Base-by-base conservation (phyloP, 495 filamentous ascomycete species). In the Filosporella fistucella region DNA sequence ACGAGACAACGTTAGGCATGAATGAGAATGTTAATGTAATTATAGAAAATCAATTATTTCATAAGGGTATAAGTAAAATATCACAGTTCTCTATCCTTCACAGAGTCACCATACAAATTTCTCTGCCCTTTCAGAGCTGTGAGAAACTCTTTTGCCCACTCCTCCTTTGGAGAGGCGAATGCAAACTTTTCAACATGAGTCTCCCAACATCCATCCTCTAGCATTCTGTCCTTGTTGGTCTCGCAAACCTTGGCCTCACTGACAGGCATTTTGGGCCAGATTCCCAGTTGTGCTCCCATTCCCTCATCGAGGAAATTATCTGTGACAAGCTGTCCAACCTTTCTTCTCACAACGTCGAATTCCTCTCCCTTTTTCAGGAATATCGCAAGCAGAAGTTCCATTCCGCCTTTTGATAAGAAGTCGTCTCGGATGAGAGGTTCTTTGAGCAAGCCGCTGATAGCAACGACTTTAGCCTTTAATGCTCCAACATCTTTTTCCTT, bases 281-380 rank as follows among this genome's bases (percentile, higher is more conserved):
- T 52, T 4, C 73, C 73, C 2, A 72, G 35, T 4, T 62, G 56
- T 1, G 75, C 75, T 29, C 76, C 72, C 71, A 81, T 78, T 20
- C 74, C 68, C 33, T 73, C 70, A 59, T 82, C 79, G 16, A 84
- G 63, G 38, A 83, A 82, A 45, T 70, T 76, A 49, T 84, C 80
- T 7, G 74, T 62, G 16, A 82, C 60, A 39, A 82, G 69, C 16
- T 72, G 63, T 1, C 64, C 74, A 12, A 74, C 70, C 49, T 67
- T 70, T 23, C 57, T 63, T 40, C 68, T 61, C 22, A 69, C 51
- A 3, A 53, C 51, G 41, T 71, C 67, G 63, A 68, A 76, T 6
- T 59, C 62, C 1, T 52, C 54, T 0, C 57, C 56, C 12, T 61
- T 52, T 43, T 56, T 61, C 14, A 65, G 54, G 20, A 77, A 68